Evolutionary conservation across 2,329 filamentous ascomycete genomes (phyloP), one percentile per base, ranked within the genome.

Genomic region (Hortaea werneckii): DNA sequence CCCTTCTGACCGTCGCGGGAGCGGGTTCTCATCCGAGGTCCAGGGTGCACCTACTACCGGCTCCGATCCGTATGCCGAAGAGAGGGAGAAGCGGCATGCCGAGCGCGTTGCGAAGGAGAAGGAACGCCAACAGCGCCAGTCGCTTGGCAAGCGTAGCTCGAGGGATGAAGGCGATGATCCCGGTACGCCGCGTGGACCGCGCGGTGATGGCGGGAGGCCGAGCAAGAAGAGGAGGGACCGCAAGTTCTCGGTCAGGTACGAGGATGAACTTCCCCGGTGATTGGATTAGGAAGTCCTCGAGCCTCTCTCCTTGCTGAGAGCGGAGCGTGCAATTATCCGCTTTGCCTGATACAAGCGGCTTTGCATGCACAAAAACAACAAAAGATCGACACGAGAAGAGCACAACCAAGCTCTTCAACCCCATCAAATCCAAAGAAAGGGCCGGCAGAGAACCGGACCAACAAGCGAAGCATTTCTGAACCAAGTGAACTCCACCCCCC

Each of bases 101-200:
- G 55, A 58, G 39, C 72, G 83, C 27, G 68, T 85, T 43, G 69
- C 82, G 9, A 82, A 81, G 57, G 83, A 87, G 64, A 78, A 79
- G 35, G 82, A 86, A 63, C 78, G 79, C 35, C 79, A 85, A 63
- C 75, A 64, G 72, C 79, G 39, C 71, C 76, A 38, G 60, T 79
- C 43, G 63, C 66, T 35, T 67, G 71, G 60, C 20, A 63, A 65
- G 57, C 53, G 63, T 30, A 49, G 74, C 46, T 48, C 47, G 10
- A 46, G 57, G 9, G 46, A 42, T 26, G 56, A 55, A 3, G 56
- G 56, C 27, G 53, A 58, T 12, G 48, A 42, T 1, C 49, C 58
- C 6, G 56, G 56, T 28, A 55, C 45, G 55, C 69, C 54, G 76
- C 81, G 63, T 65, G 64, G 58, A 3, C 61, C 62, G 12, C 78